A percentile compares a stretch with the other conserved stretches of the same genome.
These are phyloP conservation scores for Mortierella sp. DNA, from an alignment of 371 early-diverging fungal species.

Conservation along the genomic window DNA sequence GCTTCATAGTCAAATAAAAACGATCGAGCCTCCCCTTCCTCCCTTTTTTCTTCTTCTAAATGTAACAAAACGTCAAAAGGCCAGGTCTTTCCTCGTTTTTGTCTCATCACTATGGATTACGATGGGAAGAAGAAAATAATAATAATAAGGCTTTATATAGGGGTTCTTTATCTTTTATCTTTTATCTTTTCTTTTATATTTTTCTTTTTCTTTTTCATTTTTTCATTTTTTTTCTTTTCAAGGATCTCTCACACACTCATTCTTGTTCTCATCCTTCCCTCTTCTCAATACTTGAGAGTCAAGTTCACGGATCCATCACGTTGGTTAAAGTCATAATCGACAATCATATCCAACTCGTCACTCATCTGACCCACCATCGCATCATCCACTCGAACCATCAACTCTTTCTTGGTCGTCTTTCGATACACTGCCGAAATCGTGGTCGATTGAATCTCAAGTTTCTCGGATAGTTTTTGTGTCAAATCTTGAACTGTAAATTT, in stretches of 20 bases:
- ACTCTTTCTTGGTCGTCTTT: slow-evolving; percentile 52
- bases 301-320: slow-evolving; percentile 58
- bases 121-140: too few relatives aligned
- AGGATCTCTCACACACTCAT: too few relatives aligned
- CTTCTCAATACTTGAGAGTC: slow-evolving; percentile 55
- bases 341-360: slow-evolving; percentile 65
- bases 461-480: slow-evolving; percentile 56
- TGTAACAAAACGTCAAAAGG: too few relatives aligned
- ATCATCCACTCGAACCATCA: slow-evolving; percentile 62
- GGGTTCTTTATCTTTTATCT: not conserved
- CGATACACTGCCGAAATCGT: slow-evolving; percentile 56
- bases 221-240: not conserved
- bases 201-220: not conserved
- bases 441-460: slow-evolving; percentile 56
- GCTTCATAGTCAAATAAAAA: too few relatives aligned
- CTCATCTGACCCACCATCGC: slow-evolving; percentile 60
- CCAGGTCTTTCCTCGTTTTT: slow-evolving; percentile 22
- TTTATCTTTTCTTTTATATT: not conserved
- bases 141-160: too few relatives aligned
- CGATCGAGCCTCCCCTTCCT: too few relatives aligned
- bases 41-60: too few relatives aligned
- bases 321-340: slow-evolving; percentile 57
- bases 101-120: not conserved
- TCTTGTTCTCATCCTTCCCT: not conserved
- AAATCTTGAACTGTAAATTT: slow-evolving; percentile 56